Evolutionary conservation across 2,329 filamentous ascomycete species (phyloP).

Genomic region (Teratosphaeria zuluensis): DNA sequence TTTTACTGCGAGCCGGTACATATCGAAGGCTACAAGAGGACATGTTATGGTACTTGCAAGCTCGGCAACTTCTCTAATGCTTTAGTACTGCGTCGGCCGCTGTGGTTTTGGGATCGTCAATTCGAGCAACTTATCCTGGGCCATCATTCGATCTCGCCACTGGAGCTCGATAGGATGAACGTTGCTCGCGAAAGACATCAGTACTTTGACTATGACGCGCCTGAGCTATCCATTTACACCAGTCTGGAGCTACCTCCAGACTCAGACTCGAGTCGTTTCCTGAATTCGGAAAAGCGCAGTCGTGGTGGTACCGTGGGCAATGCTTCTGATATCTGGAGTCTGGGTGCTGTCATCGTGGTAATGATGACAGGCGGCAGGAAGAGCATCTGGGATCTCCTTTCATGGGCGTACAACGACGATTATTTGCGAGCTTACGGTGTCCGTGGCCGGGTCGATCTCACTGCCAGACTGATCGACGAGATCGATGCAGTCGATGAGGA

Average conservation of each 20-base stretch:
- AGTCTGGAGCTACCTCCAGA: background rate
- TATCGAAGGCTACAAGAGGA: background rate
- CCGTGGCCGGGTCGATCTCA: background rate
- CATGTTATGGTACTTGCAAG: conserved; percentile 1
- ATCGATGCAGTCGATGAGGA: background rate
- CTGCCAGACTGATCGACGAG: background rate
- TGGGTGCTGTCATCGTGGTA: background rate
- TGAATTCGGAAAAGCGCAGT: background rate
- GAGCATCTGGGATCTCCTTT: background rate
- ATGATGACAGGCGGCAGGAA: conserved; percentile 1
- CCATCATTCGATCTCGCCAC: background rate
- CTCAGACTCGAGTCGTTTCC: background rate
- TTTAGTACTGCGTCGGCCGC: background rate
- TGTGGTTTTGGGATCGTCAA: background rate
- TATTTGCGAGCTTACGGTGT: background rate
- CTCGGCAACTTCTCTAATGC: conserved; percentile 2
- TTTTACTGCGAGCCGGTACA: conserved; percentile 1
- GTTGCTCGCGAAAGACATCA: background rate
- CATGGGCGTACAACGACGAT: background rate
- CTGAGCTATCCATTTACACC: background rate
- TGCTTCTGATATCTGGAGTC: background rate
- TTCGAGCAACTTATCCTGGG: background rate
- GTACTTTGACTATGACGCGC: background rate
- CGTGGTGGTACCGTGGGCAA: background rate
- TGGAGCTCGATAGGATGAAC: background rate